Percentiles rank a stretch among this genome's conserved stretches.
Evolutionary conservation across 345 rosid genomes (phyloP).

Genomic region (Gossypium longicalyx): DNA sequence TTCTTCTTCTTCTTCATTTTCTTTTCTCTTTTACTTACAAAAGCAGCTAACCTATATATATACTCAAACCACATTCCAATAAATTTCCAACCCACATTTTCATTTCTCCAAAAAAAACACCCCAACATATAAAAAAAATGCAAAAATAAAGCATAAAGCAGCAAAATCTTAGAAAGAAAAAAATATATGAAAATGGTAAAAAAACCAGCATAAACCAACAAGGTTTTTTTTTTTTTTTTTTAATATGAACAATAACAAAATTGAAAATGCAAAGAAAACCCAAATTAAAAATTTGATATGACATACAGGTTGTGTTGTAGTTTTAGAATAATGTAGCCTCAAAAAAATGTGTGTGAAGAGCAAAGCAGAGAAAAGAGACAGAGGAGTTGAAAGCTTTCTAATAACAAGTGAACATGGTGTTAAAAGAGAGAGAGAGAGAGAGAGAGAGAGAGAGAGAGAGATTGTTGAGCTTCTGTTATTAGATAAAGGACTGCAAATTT

Average conservation of each 20-base stretch:
- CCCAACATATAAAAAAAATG: neutral
- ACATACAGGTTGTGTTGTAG: neutral
- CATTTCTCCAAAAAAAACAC: neutral
- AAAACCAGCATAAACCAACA: neutral
- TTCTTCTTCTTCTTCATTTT: neutral
- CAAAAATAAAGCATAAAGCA: neutral
- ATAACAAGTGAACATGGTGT: conserved; percentile 6
- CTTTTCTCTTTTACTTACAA: conserved; percentile 2
- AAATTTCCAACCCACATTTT: conserved; percentile 8
- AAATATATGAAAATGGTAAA: neutral
- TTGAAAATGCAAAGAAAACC: neutral
- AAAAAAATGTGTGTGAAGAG: neutral
- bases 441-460: too few relatives aligned
- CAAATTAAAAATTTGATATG: neutral
- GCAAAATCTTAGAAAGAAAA: neutral
- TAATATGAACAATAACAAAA: neutral
- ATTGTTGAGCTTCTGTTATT: neutral
- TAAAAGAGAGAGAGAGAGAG: too few relatives aligned
- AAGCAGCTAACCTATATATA: neutral
- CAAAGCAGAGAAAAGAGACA: conserved; percentile 3
- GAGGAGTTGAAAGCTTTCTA: neutral
- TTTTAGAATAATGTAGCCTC: too few relatives aligned
- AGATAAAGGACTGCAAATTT: neutral
- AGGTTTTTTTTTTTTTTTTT: too few relatives aligned
- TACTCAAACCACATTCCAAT: neutral